A percentile compares a stretch with the other conserved stretches of the same genome.
These are phyloP conservation scores for Sistotremastrum suecicum DNA, from an alignment of 768 basidiomycete species.

Conservation along the genomic window DNA sequence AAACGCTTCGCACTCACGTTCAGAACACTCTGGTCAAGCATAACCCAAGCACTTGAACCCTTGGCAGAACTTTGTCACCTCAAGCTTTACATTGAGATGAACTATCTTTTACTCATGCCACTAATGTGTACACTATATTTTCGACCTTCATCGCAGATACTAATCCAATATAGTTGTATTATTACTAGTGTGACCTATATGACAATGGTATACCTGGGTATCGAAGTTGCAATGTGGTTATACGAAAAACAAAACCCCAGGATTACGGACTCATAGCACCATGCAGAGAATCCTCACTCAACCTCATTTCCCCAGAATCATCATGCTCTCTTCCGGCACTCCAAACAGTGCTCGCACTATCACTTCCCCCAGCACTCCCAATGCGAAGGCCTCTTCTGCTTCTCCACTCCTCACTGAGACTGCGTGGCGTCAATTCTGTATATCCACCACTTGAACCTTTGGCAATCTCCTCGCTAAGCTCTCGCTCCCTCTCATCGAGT, in stretches of 20 bases:
- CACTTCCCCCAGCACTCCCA: constrained; percentile 44
- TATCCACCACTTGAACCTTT: constrained; percentile 63
- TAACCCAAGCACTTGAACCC: constrained; percentile 4
- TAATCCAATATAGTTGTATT: background rate
- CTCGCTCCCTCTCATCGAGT: constrained; percentile 68
- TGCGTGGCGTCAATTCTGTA: constrained; percentile 49
- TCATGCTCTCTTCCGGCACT: constrained; percentile 62
- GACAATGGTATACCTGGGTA: background rate
- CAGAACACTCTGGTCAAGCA: constrained; percentile 62
- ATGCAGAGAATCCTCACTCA: constrained; percentile 43
- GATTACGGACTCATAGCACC: background rate
- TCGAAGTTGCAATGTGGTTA: background rate
- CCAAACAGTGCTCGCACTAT: constrained; percentile 71
- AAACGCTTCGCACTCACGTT: constrained; percentile 66
- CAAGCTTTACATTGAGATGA: too few species aligned
- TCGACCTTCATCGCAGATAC: background rate
- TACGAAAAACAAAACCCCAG: background rate
- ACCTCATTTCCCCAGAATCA: constrained; percentile 50
- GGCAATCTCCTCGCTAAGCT: constrained; percentile 58
- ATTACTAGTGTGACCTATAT: background rate
- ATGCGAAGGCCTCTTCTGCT: constrained; percentile 28
- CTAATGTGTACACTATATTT: background rate
- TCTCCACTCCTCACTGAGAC: constrained; percentile 37
- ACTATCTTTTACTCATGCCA: too few species aligned
- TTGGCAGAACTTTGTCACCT: too few species aligned